These are phyloP conservation scores for Yamagishiella unicocca DNA, from an alignment of 139 green algal genomes.

Conservation along the genomic window DNA sequence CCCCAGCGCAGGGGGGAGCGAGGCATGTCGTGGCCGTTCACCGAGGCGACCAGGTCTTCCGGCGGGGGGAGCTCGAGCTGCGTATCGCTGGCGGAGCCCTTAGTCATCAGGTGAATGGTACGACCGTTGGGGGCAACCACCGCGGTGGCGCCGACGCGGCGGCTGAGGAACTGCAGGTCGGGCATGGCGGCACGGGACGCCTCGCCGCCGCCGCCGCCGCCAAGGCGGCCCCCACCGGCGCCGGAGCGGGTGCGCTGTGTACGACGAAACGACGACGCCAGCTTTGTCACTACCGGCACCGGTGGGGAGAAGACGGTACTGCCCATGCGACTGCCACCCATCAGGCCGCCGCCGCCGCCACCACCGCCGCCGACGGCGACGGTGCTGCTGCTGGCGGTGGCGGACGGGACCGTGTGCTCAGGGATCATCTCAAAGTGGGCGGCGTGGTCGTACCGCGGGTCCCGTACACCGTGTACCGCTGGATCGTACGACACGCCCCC, in stretches of 20 bases:
- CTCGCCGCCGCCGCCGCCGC: not conserved
- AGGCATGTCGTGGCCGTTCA: conserved; percentile 19
- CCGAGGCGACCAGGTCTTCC: conserved; percentile 1
- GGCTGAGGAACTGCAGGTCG: not conserved
- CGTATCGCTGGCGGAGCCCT: not conserved
- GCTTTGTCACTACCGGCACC: too few species aligned
- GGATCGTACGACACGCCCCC: not conserved
- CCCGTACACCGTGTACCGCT: not conserved
- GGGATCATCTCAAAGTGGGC: conserved; percentile 10
- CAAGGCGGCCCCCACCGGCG: not conserved
- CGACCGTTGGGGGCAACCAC: conserved; percentile 25
- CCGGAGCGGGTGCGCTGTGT: not conserved
- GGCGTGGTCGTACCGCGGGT: not conserved
- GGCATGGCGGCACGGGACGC: not conserved
- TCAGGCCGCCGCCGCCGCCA: not conserved
- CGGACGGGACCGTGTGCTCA: not conserved
- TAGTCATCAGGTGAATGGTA: not conserved
- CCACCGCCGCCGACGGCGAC: not conserved
- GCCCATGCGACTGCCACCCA: conserved; percentile 33
- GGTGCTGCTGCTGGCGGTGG: not conserved
- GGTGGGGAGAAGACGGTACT: conserved; percentile 40
- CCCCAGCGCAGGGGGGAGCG: not conserved
- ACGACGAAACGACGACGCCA: not conserved
- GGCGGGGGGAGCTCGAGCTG: conserved; percentile 29
- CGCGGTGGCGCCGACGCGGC: not conserved